phyloP scores from a whole-genome alignment of 73 alveolate genomes.

The Paramecium pentaurelia region DNA sequence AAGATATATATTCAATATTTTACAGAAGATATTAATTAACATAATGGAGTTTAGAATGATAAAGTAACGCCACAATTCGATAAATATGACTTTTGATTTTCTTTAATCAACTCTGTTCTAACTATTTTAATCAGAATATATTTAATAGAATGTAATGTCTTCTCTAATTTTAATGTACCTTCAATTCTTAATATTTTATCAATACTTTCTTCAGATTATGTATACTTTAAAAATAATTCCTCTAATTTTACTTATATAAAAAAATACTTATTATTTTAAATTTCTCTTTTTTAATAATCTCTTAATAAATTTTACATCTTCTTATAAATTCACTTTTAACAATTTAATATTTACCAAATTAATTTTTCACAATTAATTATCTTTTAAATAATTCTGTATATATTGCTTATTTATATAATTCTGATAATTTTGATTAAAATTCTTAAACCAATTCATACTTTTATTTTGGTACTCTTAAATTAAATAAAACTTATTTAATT shows the following conservation, averaged over 20 bases:
- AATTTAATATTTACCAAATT: not conserved
- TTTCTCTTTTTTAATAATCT: not conserved
- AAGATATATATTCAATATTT: not conserved
- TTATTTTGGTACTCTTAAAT: not conserved
- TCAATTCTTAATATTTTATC: not conserved
- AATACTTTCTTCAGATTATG: not conserved
- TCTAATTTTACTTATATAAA: not conserved
- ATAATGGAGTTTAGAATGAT: not conserved
- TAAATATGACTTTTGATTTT: not conserved
- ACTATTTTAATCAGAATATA: not conserved
- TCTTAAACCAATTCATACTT: not conserved
- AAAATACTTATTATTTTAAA: not conserved
- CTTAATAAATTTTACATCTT: not conserved
- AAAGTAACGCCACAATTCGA: not conserved
- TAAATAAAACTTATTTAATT: not conserved
- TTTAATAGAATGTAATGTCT: not conserved
- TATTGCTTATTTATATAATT: not conserved
- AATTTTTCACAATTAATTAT: not conserved
- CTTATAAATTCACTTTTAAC: not conserved
- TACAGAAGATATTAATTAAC: not conserved
- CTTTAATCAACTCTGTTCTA: not conserved
- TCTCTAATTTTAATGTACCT: not conserved
- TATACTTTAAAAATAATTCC: not conserved
- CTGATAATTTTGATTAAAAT: not conserved
- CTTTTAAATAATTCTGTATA: not conserved